Evolutionary conservation across 345 rosid species (phyloP).

Genomic region (Arabis alpina): DNA sequence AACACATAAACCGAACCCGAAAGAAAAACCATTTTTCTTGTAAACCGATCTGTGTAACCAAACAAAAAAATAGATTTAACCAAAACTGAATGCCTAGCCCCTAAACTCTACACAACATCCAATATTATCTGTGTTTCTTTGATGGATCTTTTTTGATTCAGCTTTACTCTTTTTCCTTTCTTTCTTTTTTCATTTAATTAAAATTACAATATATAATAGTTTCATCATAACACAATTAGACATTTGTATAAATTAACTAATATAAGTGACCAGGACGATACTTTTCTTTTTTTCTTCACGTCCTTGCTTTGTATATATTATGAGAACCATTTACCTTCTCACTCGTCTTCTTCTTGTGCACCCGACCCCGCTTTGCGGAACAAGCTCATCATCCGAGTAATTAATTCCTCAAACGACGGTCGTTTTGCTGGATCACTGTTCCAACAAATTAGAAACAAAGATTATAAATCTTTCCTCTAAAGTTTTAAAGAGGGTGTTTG

Average conservation of each 20-base stretch:
- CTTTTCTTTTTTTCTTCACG: slow-evolving; percentile 1
- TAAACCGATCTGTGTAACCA: no score
- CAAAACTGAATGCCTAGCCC: no score
- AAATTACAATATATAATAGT: not conserved
- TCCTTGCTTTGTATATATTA: slow-evolving; percentile 9
- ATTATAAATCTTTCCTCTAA: not conserved
- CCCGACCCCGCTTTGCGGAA: slow-evolving; percentile 45
- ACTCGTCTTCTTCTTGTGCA: slow-evolving; percentile 37
- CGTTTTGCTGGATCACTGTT: slow-evolving; percentile 69
- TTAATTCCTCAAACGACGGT: slow-evolving; percentile 79
- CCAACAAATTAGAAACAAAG: not conserved
- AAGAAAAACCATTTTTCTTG: no score
- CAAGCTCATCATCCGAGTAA: slow-evolving; percentile 55
- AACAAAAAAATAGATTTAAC: no score
- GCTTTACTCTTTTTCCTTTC: not conserved
- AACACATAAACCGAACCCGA: no score
- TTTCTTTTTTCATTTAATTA: not conserved
- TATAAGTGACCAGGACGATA: not conserved
- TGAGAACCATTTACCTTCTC: slow-evolving; percentile 13
- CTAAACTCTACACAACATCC: not conserved
- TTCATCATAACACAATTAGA: slow-evolving; percentile 2
- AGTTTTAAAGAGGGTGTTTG: not conserved
- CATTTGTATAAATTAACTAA: slow-evolving; percentile 20
- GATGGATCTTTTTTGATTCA: not conserved
- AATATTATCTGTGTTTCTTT: not conserved